Percentiles rank a stretch among this genome's conserved stretches.
Conservation (phyloP, 805 yeast genomes). For the Suhomyces tanzawaensis region DNA sequence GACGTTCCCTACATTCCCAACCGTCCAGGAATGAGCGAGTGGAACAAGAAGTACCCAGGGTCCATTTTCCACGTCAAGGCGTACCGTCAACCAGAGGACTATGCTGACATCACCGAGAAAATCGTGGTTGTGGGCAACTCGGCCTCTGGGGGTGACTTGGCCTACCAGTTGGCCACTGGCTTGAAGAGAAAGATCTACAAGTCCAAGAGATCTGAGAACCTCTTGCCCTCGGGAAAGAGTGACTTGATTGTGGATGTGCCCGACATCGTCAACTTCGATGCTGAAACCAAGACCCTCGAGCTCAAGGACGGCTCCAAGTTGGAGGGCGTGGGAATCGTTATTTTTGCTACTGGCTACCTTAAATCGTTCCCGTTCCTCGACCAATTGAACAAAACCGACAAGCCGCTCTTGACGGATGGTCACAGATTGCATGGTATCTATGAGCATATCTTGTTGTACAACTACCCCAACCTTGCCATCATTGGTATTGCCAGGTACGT, state of each 20-base stretch:
- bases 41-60: conserved; percentile 24
- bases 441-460: conserved; percentile 45
- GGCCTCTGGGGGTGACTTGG: conserved; percentile 72
- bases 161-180: conserved; percentile 53
- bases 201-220: conserved; percentile 46
- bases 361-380: conserved; percentile 35
- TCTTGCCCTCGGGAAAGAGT: conserved; percentile 44
- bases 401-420: conserved; percentile 29
- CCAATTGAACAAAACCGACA: conserved; percentile 12
- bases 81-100: conserved; percentile 24
- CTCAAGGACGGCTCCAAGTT: conserved; percentile 25
- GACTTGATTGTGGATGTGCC: conserved; percentile 41
- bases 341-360: conserved; percentile 41
- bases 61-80: conserved; percentile 35
- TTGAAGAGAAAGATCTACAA: conserved; percentile 45
- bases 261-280: conserved; percentile 41
- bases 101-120: conserved; percentile 26
- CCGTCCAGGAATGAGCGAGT: conserved; percentile 28
- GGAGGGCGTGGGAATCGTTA: conserved; percentile 23
- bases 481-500: conserved; percentile 45
- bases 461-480: conserved; percentile 45
- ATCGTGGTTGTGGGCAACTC: conserved; percentile 73
- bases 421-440: conserved; percentile 36
- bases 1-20: conserved; percentile 36
- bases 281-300: conserved; percentile 25